Base-by-base conservation (phyloP, 2,329 filamentous ascomycete species). In the Phyllosticta citribraziliensis region DNA sequence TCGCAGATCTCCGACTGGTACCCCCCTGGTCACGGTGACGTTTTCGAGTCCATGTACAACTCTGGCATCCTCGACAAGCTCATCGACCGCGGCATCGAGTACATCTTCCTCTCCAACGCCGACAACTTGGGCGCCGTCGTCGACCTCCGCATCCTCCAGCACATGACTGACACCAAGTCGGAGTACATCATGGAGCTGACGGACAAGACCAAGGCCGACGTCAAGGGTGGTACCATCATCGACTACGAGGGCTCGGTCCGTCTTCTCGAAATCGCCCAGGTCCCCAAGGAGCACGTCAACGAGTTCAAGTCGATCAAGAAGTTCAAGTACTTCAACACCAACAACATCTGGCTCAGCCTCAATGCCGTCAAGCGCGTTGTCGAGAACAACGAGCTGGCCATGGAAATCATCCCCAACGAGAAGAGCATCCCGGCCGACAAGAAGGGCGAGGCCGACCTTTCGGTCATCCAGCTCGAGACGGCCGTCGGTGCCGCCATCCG, bases 221-320 rank as follows among this genome's bases (percentile, higher is more conserved):
- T 99, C 79, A 99, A 99, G 89, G 94, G 94, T 87, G 94, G 94
- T 80, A 99, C 94, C 77, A 99, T 99, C 77, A 99, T 99, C 73
- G 93, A 99, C 81, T 97, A 97, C 79, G 94, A 99, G 76, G 93
- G 93, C 72, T 92, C 89, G 62, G 93, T 95, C 69, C 92, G 94
- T 73, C 88, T 99, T 67, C 88, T 99, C 58, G 94, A 99, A 82
- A 97, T 99, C 71, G 94, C 94, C 14, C 94, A 99, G 83, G 94
- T 99, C 40, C 94, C 94, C 79, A 99, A 97, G 86, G 91, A 99
- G 83, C 94, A 99, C 80, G 90, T 94, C 76, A 97, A 99, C 80
- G 94, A 99, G 82, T 99, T 99, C 90, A 99, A 99, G 87, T 97
- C 92, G 56, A 99, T 99, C 84, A 99, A 99, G 88, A 99, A 99